phyloP scores from a whole-genome alignment of 345 rosid genomes.

The Capsella bursapastoris region DNA sequence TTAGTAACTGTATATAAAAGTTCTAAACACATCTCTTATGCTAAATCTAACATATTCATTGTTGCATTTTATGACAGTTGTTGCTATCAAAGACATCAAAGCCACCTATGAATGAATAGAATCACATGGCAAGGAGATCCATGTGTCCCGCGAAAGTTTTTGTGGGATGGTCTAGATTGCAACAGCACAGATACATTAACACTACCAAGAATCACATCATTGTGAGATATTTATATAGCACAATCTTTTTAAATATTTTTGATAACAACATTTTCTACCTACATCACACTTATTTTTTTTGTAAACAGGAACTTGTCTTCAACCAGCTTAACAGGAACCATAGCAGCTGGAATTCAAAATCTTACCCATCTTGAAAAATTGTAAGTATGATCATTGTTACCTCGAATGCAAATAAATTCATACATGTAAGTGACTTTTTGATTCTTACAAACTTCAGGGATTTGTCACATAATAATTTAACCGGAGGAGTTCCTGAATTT shows the following conservation, averaged over 20 bases:
- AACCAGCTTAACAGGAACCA: slow-evolving; percentile 44
- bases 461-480: slow-evolving; percentile 54
- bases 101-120: slow-evolving; percentile 37
- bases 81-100: slow-evolving; percentile 48
- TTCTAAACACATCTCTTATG: background rate
- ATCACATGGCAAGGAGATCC: slow-evolving; percentile 74
- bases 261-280: background rate
- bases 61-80: slow-evolving; percentile 38
- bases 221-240: slow-evolving; percentile 21
- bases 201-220: slow-evolving; percentile 41
- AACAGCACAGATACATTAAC: slow-evolving; percentile 2
- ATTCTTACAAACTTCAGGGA: slow-evolving; percentile 49
- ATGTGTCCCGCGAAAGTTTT: slow-evolving; percentile 45
- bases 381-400: slow-evolving; percentile 40
- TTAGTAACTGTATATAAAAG: background rate
- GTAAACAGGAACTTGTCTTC: slow-evolving; percentile 46
- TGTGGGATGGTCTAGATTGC: slow-evolving; percentile 57
- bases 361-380: slow-evolving; percentile 43
- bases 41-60: background rate
- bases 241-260: background rate
- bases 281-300: background rate
- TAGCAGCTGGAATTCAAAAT: slow-evolving; percentile 32
- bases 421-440: background rate
- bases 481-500: slow-evolving; percentile 50
- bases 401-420: background rate